Conservation (phyloP, 495 filamentous ascomycete genomes). For the Lichenothelia convexa region DNA sequence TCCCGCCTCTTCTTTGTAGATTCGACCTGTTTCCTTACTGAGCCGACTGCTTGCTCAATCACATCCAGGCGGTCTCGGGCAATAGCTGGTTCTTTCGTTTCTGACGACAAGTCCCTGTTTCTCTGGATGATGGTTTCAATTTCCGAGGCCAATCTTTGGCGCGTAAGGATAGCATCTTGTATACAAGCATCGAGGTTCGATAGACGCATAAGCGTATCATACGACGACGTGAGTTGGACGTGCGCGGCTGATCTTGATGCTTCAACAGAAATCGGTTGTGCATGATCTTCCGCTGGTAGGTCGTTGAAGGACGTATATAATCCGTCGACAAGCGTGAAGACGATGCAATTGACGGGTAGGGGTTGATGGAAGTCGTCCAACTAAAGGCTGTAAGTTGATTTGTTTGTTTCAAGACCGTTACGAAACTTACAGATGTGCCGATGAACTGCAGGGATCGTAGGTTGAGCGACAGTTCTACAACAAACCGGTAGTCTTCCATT, state of each 20-base stretch:
- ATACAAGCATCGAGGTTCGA: slow-evolving; percentile 83
- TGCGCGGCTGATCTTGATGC: slow-evolving; percentile 14
- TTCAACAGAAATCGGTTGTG: slow-evolving; percentile 9
- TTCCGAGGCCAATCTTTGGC: slow-evolving; percentile 53
- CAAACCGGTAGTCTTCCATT: slow-evolving; percentile 37
- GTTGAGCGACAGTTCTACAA: slow-evolving; percentile 55
- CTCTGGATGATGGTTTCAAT: slow-evolving; percentile 54
- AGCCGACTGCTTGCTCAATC: slow-evolving; percentile 38
- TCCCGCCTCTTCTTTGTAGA: slow-evolving; percentile 35
- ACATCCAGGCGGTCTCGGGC: slow-evolving; percentile 44
- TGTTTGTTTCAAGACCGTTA: background rate
- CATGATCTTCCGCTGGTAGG: slow-evolving; percentile 24
- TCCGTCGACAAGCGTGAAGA: slow-evolving; percentile 79
- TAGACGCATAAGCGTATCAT: slow-evolving; percentile 77
- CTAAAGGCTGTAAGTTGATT: slow-evolving; percentile 23
- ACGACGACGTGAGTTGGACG: slow-evolving; percentile 51
- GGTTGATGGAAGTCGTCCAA: slow-evolving; percentile 53
- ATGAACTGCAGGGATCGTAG: slow-evolving; percentile 62
- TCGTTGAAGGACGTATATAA: slow-evolving; percentile 61
- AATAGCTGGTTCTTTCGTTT: slow-evolving; percentile 34
- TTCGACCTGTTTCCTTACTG: slow-evolving; percentile 47
- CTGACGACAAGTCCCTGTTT: slow-evolving; percentile 26
- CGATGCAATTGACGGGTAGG: slow-evolving; percentile 66
- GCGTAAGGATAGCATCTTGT: slow-evolving; percentile 69
- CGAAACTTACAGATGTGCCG: slow-evolving; percentile 37